Evolutionary conservation across 1,139 yeast genomes (phyloP).

Genomic region (Candida pseudoviswanathii): DNA sequence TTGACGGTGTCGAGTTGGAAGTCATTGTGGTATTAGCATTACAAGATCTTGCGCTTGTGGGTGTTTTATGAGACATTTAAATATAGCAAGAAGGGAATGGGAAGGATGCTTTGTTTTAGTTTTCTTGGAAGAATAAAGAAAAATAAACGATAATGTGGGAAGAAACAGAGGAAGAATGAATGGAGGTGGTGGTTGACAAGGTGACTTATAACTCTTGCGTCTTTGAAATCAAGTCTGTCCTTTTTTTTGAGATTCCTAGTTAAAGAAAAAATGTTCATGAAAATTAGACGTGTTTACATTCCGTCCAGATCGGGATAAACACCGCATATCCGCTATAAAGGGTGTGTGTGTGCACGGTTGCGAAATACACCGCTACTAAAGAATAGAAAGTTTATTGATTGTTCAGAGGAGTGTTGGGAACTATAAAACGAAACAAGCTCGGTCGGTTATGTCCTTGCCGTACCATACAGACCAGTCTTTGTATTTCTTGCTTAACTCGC

Average conservation of each 20-base stretch:
- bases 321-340: neutral
- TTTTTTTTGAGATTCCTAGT: conserved; percentile 8
- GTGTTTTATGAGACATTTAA: conserved; percentile 23
- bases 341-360: neutral
- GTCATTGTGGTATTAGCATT: conserved; percentile 17
- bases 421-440: conserved; percentile 33
- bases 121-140: neutral
- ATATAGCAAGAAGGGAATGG: neutral
- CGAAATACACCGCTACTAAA: neutral
- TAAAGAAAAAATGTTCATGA: conserved; percentile 4
- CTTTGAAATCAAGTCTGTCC: neutral
- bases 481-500: conserved; percentile 50
- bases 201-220: neutral
- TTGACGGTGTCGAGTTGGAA: conserved; percentile 9
- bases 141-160: neutral
- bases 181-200: neutral
- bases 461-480: conserved; percentile 65
- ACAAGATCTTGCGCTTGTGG: conserved; percentile 26
- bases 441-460: conserved; percentile 69
- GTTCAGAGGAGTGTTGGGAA: neutral
- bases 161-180: neutral
- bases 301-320: neutral
- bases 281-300: conserved; percentile 4
- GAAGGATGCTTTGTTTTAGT: neutral
- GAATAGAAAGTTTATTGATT: neutral